Percentiles rank a stretch among this genome's conserved stretches.
Conservation (phyloP, 495 filamentous ascomycete genomes). For the Tuber microsphaerosporum region DNA sequence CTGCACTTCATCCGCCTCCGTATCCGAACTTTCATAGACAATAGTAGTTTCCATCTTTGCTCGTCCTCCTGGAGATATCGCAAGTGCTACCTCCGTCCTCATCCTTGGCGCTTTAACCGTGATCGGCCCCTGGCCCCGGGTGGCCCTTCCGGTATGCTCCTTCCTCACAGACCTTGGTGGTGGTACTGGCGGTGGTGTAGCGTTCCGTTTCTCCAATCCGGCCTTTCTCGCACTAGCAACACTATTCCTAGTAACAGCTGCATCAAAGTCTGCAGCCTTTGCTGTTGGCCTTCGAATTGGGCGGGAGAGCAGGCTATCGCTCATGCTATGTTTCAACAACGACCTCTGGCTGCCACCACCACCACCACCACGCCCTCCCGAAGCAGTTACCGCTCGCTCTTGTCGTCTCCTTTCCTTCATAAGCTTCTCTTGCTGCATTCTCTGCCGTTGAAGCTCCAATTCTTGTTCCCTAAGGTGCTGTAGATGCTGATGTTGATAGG, state of each 20-base stretch:
- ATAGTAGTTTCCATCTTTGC: conserved; percentile 39
- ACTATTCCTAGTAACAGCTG: conserved; percentile 34
- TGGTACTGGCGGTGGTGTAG: conserved; percentile 18
- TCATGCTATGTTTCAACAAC: conserved; percentile 27
- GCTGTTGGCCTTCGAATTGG: conserved; percentile 18
- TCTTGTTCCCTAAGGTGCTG: conserved; percentile 40
- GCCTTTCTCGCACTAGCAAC: conserved; percentile 16
- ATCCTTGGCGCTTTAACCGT: conserved; percentile 11
- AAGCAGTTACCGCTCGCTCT: conserved; percentile 25
- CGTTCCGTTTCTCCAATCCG: conserved; percentile 18
- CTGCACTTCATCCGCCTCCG: conserved; percentile 24
- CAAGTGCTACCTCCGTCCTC: conserved; percentile 37
- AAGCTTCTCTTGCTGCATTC: conserved; percentile 24
- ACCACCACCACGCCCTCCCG: conserved; percentile 16
- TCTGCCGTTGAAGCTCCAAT: conserved; percentile 35
- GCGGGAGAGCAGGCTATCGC: conserved; percentile 27
- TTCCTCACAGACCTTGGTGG: conserved; percentile 4
- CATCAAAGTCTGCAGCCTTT: conserved; percentile 37
- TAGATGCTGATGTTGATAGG: conserved; percentile 40
- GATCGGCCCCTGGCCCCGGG: conserved; percentile 17
- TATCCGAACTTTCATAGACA: conserved; percentile 31
- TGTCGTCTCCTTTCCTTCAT: conserved; percentile 23
- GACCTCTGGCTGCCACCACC: conserved; percentile 12
- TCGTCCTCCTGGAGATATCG: conserved; percentile 39
- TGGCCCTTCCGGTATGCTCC: neutral